These are phyloP conservation scores for Wickerhamomyces canadensis DNA, from an alignment of 805 yeast genomes.

Conservation along the genomic window DNA sequence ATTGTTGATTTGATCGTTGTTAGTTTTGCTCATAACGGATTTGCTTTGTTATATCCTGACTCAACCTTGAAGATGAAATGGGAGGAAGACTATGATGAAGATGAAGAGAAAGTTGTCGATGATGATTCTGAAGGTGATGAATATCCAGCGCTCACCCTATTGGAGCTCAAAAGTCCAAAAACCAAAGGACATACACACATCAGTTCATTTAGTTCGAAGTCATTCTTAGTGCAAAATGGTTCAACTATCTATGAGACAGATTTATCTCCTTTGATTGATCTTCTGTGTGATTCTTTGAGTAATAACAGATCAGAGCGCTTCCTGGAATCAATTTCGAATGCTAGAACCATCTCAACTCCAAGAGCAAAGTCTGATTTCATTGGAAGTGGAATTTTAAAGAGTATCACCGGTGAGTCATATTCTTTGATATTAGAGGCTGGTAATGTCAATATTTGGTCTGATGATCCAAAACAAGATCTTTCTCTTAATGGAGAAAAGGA, in stretches of 20 bases:
- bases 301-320: neutral
- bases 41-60: conserved; percentile 27
- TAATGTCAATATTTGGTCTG: neutral
- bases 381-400: conserved; percentile 3
- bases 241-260: conserved; percentile 5
- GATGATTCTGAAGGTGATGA: too few species aligned
- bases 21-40: conserved; percentile 25
- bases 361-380: neutral
- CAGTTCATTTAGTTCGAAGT: neutral
- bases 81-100: conserved; percentile 20
- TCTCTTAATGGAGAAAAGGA: neutral
- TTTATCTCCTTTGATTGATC: conserved; percentile 1
- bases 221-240: conserved; percentile 9
- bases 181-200: neutral
- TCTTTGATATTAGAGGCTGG: neutral
- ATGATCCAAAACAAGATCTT: neutral
- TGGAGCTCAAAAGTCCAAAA: neutral
- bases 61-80: conserved; percentile 32
- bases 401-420: conserved; percentile 5
- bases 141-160: neutral
- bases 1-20: conserved; percentile 22
- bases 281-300: neutral
- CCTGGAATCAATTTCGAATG: neutral
- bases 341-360: too few species aligned
- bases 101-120: conserved; percentile 9